These are phyloP conservation scores for Exobasidium cylindrosporum DNA, from an alignment of 1,284 basidiomycete species.

Conservation along the genomic window DNA sequence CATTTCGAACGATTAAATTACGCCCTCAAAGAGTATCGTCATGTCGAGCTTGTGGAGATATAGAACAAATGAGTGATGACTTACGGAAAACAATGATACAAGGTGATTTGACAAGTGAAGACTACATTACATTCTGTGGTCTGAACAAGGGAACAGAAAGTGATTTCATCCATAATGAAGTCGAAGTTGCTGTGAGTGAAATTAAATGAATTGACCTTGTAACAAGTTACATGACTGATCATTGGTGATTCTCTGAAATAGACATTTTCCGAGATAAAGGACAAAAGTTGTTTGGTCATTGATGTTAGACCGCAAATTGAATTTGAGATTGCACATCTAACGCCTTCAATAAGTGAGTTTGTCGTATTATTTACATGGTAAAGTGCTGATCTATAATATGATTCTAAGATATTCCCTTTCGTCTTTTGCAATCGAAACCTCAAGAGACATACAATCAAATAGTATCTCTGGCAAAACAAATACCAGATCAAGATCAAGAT, in stretches of 20 bases:
- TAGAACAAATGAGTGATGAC: slow-evolving; percentile 15
- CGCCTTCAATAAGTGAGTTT: background rate
- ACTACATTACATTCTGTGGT: slow-evolving; percentile 48
- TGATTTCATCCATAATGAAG: background rate
- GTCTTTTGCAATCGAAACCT: slow-evolving; percentile 65
- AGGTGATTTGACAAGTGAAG: slow-evolving; percentile 31
- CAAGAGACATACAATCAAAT: slow-evolving; percentile 54
- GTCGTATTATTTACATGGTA: no score
- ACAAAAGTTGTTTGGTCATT: slow-evolving; percentile 59
- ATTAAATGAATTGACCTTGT: no score
- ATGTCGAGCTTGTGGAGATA: slow-evolving; percentile 47
- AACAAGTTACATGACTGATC: no score
- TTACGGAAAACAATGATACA: slow-evolving; percentile 23
- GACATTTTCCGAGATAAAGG: background rate
- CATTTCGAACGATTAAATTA: slow-evolving; percentile 78
- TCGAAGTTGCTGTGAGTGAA: background rate
- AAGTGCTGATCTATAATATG: slow-evolving; percentile 65
- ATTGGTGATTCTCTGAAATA: no score
- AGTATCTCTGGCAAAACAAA: slow-evolving; percentile 58
- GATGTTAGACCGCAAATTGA: slow-evolving; percentile 81
- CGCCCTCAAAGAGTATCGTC: slow-evolving; percentile 57
- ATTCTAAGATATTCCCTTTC: slow-evolving; percentile 68
- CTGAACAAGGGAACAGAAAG: background rate
- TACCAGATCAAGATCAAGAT: no score
- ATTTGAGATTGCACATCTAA: slow-evolving; percentile 74